Evolutionary conservation across 768 basidiomycete genomes (phyloP), one percentile per base, ranked within the genome.

Genomic region (Boletellus ananiceps): DNA sequence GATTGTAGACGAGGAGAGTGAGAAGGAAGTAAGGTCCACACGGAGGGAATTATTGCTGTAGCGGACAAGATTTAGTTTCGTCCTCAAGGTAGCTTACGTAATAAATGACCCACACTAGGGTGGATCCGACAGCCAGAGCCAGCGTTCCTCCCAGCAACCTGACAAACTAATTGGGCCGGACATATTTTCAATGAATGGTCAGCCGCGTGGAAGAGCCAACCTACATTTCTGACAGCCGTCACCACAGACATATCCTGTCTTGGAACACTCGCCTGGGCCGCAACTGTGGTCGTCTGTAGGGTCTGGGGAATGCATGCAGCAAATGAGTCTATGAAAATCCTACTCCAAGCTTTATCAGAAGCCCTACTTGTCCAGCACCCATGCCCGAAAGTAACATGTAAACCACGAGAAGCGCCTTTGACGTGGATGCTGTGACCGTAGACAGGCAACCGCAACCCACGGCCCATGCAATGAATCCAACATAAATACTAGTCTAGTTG

Each of bases 241-340:
- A 88, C 85, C 8, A 86, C 83, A 1, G 84, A 83, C 85, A 89
- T 87, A 52, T 90, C 86, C 35, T 72, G 73, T 34, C 86, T 69
- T 0, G 78, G 65, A 0, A 89, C 87, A 21, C 83, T 82, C 0
- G 86, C 85, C 60, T 90, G 88, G 7, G 79, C 82, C 0, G 83
- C 83, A 7, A 86, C 79, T 0, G 84, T 86, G 0, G 82, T 84
- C 0, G 82, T 84, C 61, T 80, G 78, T 13, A 79, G 57, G 0
- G 79, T 81, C 78, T 82, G 43, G 19, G 6, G 23, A 38, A 38
- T 8, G n/a, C 8, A 27, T 16, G 29, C 27, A 18, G 19, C 15
- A 31, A 32, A 31, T 37, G 32, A 53, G 32, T 42, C 27, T 16
- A 21, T 25, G 23, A 47, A n/a, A n/a, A 36, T 13, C 18, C 8